These are phyloP conservation scores for Trichodelitschia bisporula DNA, from an alignment of 495 filamentous ascomycete genomes.

Conservation along the genomic window DNA sequence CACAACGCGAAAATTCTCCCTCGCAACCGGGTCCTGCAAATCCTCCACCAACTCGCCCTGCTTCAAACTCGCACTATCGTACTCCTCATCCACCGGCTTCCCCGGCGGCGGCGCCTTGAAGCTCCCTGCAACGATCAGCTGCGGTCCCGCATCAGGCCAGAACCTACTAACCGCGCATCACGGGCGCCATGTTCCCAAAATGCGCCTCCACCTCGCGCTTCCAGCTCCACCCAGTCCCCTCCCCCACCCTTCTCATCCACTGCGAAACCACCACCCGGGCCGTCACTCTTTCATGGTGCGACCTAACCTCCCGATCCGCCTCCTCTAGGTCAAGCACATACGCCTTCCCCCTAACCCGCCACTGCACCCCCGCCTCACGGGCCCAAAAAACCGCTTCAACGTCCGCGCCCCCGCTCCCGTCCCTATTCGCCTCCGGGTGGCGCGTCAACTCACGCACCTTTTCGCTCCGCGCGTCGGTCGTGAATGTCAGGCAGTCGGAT, in stretches of 20 bases:
- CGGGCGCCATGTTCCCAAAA: slow-evolving; percentile 66
- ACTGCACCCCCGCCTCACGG: slow-evolving; percentile 44
- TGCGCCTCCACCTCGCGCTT: slow-evolving; percentile 52
- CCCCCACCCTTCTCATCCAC: slow-evolving; percentile 16
- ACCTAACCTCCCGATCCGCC: slow-evolving; percentile 9
- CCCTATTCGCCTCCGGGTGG: slow-evolving; percentile 15
- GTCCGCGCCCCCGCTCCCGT: slow-evolving; percentile 33
- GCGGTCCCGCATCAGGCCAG: too few species aligned
- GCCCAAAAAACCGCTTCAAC: slow-evolving; percentile 77
- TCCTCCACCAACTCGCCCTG: slow-evolving; percentile 46
- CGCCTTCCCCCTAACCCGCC: slow-evolving; percentile 58
- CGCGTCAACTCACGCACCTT: slow-evolving; percentile 41
- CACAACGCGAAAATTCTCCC: slow-evolving; percentile 64
- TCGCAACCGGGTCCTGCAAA: slow-evolving; percentile 39
- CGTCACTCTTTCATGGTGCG: too few species aligned
- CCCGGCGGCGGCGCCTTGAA: slow-evolving; percentile 64
- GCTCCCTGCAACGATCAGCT: slow-evolving; percentile 29
- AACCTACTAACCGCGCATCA: slow-evolving; percentile 24
- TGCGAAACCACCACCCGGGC: slow-evolving; percentile 19
- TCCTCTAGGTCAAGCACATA: slow-evolving; percentile 29
- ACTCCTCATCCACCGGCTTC: slow-evolving; percentile 21
- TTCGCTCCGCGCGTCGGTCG: slow-evolving; percentile 67
- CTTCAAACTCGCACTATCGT: slow-evolving; percentile 24
- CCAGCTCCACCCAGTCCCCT: slow-evolving; percentile 25
- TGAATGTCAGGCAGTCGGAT: slow-evolving; percentile 56